Evolutionary conservation across 2,329 filamentous ascomycete species (phyloP).

Genomic region (Penicillium sp.): DNA sequence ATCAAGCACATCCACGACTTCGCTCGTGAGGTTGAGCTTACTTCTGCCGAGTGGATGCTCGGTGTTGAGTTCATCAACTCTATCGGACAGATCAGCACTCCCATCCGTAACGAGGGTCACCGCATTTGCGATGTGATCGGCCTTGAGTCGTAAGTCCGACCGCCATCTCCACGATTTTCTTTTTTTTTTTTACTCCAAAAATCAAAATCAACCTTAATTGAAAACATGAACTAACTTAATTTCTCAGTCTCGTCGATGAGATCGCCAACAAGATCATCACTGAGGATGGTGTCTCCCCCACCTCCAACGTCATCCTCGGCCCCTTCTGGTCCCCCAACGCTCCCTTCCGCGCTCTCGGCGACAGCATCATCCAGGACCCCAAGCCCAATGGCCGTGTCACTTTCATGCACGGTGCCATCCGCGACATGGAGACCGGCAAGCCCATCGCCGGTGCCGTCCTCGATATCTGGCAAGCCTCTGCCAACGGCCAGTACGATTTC

Average conservation of each 20-base stretch:
- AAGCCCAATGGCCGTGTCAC: conserved; percentile 59
- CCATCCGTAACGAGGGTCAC: conserved; percentile 73
- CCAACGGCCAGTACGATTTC: conserved; percentile 76
- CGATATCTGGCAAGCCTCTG: conserved; percentile 76
- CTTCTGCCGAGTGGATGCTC: conserved; percentile 73
- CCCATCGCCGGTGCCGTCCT: conserved; percentile 69
- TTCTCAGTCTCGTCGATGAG: conserved; percentile 69
- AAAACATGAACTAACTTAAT: conserved; percentile 26
- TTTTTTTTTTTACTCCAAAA: not conserved
- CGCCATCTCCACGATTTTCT: not conserved
- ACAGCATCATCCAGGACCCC: conserved; percentile 65
- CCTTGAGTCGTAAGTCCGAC: conserved; percentile 57
- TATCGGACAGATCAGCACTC: conserved; percentile 67
- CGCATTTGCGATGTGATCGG: conserved; percentile 73
- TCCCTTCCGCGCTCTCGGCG: conserved; percentile 69
- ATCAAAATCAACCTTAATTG: not conserved
- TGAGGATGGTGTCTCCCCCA: conserved; percentile 63
- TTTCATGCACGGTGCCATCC: conserved; percentile 70
- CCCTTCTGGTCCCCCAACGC: conserved; percentile 78
- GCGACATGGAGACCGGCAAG: conserved; percentile 64
- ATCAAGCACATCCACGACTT: conserved; percentile 78
- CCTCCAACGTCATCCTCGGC: conserved; percentile 74
- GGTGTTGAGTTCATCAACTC: conserved; percentile 76
- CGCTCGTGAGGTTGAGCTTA: conserved; percentile 74
- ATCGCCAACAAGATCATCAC: conserved; percentile 70